Evolutionary conservation across 306 rosid genomes (phyloP).

Genomic region (Malus orientalis): DNA sequence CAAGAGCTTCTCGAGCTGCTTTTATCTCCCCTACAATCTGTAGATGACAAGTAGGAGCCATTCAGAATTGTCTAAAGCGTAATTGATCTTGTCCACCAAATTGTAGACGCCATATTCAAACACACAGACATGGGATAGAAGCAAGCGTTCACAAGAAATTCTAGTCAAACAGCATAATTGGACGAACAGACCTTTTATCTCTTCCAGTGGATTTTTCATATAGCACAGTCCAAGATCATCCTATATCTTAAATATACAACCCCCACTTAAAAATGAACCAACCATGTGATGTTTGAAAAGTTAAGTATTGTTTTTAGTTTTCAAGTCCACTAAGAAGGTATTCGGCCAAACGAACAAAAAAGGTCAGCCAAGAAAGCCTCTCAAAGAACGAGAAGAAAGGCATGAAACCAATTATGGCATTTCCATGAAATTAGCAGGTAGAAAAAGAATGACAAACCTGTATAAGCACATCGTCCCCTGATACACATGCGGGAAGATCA

Average conservation of each 20-base stretch:
- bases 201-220: not conserved
- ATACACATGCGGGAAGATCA: conserved; percentile 61
- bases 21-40: conserved; percentile 93
- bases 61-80: conserved; percentile 17
- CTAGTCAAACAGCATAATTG: not conserved
- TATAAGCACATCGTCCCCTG: conserved; percentile 65
- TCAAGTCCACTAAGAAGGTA: not conserved
- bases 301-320: conserved; percentile 2
- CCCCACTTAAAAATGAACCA: not conserved
- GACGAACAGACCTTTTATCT: not conserved
- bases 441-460: conserved; percentile 60
- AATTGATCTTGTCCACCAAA: conserved; percentile 1
- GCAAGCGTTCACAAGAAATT: not conserved
- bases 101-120: not conserved
- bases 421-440: conserved; percentile 14
- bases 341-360: not conserved
- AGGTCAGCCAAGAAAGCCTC: not conserved
- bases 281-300: conserved; percentile 11
- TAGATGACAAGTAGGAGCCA: conserved; percentile 10
- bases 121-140: not conserved
- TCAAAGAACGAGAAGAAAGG: not conserved
- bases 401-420: not conserved
- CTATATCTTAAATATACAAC: not conserved
- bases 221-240: not conserved
- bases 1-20: conserved; percentile 86